Evolutionary conservation across 345 rosid species (phyloP).

Genomic region (Arabidopsis suecica): DNA sequence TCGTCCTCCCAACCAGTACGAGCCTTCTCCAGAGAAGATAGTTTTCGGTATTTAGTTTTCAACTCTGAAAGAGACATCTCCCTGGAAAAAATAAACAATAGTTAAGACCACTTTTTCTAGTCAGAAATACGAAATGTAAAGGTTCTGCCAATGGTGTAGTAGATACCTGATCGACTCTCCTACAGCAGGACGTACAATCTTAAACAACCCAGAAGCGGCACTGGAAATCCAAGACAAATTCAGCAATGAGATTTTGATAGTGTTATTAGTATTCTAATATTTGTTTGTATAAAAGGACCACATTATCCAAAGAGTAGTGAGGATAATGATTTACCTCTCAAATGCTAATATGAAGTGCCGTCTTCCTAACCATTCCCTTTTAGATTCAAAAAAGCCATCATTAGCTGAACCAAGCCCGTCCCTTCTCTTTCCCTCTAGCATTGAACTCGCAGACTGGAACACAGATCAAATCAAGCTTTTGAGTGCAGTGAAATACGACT

Average conservation of each 20-base stretch:
- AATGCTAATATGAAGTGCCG: constrained; percentile 90
- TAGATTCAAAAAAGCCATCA: constrained; percentile 98
- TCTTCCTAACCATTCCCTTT: constrained; percentile 94
- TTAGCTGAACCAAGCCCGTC: constrained; percentile 78
- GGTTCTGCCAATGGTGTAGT: constrained; percentile 20
- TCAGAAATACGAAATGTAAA: constrained; percentile 16
- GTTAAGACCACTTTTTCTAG: constrained; percentile 23
- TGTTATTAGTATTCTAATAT: background rate
- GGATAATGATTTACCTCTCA: constrained; percentile 69
- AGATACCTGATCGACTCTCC: constrained; percentile 91
- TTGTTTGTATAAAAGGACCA: background rate
- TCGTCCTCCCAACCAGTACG: constrained; percentile 93
- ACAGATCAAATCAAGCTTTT: constrained; percentile 35
- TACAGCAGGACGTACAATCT: constrained; percentile 90
- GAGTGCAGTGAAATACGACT: constrained; percentile 21
- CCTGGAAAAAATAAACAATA: constrained; percentile 49
- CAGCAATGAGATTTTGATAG: constrained; percentile 27
- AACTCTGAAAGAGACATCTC: constrained; percentile 86
- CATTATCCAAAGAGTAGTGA: constrained; percentile 15
- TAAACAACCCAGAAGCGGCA: constrained; percentile 78
- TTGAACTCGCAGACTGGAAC: constrained; percentile 72
- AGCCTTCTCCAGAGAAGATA: constrained; percentile 79
- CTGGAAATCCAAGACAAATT: constrained; percentile 52
- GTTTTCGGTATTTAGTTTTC: constrained; percentile 79
- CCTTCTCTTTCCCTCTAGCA: constrained; percentile 78